Percentiles rank a stretch among this genome's conserved stretches.
Conservation (phyloP, 768 basidiomycete genomes). For the Rubroboletus pulcherrimus region DNA sequence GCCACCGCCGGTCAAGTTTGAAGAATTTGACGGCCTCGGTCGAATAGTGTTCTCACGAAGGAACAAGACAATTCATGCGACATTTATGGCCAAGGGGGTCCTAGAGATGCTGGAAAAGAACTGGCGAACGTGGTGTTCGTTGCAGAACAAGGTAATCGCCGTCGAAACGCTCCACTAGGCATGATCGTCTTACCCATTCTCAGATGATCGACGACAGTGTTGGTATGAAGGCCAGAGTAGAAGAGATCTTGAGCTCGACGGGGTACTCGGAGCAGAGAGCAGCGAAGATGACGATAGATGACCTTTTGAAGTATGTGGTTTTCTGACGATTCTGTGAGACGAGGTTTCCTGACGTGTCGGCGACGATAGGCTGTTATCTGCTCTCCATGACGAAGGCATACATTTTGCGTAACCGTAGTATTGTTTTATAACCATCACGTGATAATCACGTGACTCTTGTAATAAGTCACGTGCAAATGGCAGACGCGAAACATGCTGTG, state of each 20-base stretch:
- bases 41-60: slow-evolving; percentile 86
- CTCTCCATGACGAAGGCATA: slow-evolving; percentile 71
- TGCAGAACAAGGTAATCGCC: slow-evolving; percentile 56
- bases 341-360: neutral
- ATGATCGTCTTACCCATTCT: neutral
- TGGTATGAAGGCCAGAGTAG: slow-evolving; percentile 66
- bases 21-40: slow-evolving; percentile 95
- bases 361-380: slow-evolving; percentile 55
- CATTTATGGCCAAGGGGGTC: slow-evolving; percentile 92
- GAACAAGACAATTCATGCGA: slow-evolving; percentile 88
- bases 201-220: slow-evolving; percentile 70
- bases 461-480: slow-evolving; percentile 3
- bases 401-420: slow-evolving; percentile 52
- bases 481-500: neutral
- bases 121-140: slow-evolving; percentile 87
- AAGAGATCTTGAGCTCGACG: slow-evolving; percentile 67
- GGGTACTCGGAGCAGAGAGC: slow-evolving; percentile 76
- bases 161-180: neutral
- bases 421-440: neutral
- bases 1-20: slow-evolving; percentile 92
- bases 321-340: neutral
- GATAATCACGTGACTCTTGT: neutral
- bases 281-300: slow-evolving; percentile 91
- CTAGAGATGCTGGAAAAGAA: slow-evolving; percentile 93
- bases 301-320: slow-evolving; percentile 72